Evolutionary conservation across 78 protist species (phyloP), one percentile per base, ranked within the genome.

Genomic region (Speleostelium caveatum): DNA sequence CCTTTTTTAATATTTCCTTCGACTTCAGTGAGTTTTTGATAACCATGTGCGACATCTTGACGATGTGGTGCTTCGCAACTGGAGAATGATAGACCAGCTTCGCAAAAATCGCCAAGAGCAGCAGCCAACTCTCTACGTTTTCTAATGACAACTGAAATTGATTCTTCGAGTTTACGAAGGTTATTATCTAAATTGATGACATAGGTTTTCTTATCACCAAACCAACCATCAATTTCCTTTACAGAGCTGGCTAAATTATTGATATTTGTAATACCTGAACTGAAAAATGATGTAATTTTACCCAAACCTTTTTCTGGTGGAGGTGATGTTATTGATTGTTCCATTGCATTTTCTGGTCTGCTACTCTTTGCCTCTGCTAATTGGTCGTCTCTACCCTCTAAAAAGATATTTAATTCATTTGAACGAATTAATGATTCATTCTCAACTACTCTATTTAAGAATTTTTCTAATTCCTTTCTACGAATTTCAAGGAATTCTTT

Each of bases 381-480:
- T 39, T 67, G 72, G 39, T 83, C 80, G 51, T 88, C 87, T 28
- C 59, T 38, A 32, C 89, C 87, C 33, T 74, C 87, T 35, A 88
- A 88, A 63, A 88, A 88, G 65, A 73, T 62, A 26, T 30, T 21
- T 1, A 88, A 28, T 51, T 88, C 94, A 45, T 58, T 69, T 4
- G 75, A 39, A 26, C 75, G 94, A 26, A 73, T 55, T 39, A 88
- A 72, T 61, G 78, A 39, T 49, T 75, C 79, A 49, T 45, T 69
- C 58, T 73, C 85, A 8, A 67, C 94, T 36, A 88, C 71, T 51
- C 94, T 67, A 39, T 73, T 73, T 28, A 88, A 63, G 75, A 88
- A 88, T n/a, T 75, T 88, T 33, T 88, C 94, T 66, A 88, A 63
- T 19, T 88, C 94, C 75, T 79, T 88, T 63, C 94, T 75, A 36